Percentiles rank a stretch among this genome's conserved stretches.
phyloP scores from a whole-genome alignment of 2,329 filamentous ascomycete species.

The Blastomyces silverae region DNA sequence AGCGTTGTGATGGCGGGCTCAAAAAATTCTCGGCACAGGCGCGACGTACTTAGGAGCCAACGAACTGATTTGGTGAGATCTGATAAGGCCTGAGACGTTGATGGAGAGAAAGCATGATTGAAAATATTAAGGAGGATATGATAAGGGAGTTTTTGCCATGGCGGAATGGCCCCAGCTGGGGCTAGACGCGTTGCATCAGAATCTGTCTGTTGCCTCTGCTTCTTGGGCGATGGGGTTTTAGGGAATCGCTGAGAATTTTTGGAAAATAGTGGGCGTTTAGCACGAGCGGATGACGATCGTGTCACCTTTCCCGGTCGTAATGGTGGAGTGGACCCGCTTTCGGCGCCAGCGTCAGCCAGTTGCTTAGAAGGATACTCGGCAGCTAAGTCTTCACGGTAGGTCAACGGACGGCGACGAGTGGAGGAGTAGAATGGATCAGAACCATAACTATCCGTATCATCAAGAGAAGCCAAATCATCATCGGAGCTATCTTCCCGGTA shows the following conservation, averaged over 20 bases:
- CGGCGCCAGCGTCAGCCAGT: background rate
- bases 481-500: conserved; percentile 37
- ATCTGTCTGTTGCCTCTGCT: conserved; percentile 12
- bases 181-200: conserved; percentile 19
- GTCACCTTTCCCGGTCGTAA: conserved; percentile 11
- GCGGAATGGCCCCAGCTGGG: conserved; percentile 40
- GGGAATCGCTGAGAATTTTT: conserved; percentile 16
- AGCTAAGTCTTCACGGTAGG: background rate
- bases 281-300: conserved; percentile 14
- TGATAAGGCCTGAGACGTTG: conserved; percentile 44
- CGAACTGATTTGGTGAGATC: conserved; percentile 32
- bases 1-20: conserved; percentile 68
- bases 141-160: conserved; percentile 60
- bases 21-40: conserved; percentile 57
- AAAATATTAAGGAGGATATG: conserved; percentile 65
- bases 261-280: conserved; percentile 17
- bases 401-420: conserved; percentile 10
- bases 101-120: conserved; percentile 50
- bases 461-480: conserved; percentile 20
- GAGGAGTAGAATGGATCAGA: background rate
- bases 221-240: conserved; percentile 15
- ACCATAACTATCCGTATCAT: conserved; percentile 11
- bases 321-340: background rate
- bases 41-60: conserved; percentile 61
- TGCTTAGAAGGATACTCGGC: background rate